Conservation (phyloP, 192 early-diverging fungal genomes). For the Backusella sp. region DNA sequence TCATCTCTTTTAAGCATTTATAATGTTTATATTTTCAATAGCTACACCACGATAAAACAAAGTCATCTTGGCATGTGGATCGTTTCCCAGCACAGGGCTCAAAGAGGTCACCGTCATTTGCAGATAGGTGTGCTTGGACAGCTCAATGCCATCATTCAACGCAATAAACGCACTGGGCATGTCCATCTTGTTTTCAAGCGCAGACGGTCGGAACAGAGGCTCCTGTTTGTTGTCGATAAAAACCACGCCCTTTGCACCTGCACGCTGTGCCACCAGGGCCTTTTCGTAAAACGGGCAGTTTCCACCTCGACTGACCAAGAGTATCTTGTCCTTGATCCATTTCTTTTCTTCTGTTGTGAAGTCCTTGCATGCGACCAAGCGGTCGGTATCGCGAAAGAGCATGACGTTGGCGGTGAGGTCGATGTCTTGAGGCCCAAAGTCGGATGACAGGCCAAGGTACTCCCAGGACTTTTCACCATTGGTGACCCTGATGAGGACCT, state of each 20-base stretch:
- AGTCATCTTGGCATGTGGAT: not conserved
- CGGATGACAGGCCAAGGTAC: not conserved
- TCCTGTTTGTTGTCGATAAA: constrained; percentile 35
- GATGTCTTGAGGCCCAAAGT: not conserved
- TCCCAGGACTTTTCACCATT: not conserved
- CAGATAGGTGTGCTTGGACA: not conserved
- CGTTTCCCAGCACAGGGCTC: not conserved
- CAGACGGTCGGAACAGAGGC: not conserved
- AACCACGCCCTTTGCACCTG: constrained; percentile 41
- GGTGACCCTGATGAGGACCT: not conserved
- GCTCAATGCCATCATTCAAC: not conserved
- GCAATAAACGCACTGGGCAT: constrained; percentile 8
- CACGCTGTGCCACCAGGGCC: constrained; percentile 40
- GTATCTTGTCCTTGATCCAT: constrained; percentile 29
- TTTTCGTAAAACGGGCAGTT: constrained; percentile 46
- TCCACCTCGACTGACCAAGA: constrained; percentile 40
- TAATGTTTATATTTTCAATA: not conserved
- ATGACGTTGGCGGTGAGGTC: not conserved
- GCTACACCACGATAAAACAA: not conserved
- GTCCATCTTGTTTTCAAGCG: not conserved
- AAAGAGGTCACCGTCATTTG: not conserved
- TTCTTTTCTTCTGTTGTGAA: constrained; percentile 28
- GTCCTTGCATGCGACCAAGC: constrained; percentile 32
- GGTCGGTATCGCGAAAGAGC: not conserved
- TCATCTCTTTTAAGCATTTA: not conserved